phyloP scores from a whole-genome alignment of 192 early-diverging fungal species.

The Haplosporangium gracile region DNA sequence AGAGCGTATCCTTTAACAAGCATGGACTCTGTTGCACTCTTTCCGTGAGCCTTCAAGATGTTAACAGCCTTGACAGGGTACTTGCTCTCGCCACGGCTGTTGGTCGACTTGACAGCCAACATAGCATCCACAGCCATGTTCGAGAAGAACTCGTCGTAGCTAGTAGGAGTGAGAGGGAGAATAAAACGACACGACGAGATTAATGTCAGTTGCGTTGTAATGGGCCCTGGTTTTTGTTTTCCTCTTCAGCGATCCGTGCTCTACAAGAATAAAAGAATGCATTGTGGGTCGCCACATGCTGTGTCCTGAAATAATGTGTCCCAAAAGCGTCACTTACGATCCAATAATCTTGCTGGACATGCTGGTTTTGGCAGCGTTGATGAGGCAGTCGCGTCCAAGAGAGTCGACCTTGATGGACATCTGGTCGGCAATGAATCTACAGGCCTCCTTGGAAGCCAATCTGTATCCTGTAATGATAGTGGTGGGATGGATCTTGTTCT shows the following conservation, averaged over 20 bases:
- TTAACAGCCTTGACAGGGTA: conserved; percentile 99
- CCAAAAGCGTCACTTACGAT: conserved; percentile 68
- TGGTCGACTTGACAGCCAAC: conserved; percentile 91
- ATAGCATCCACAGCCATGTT: conserved; percentile 95
- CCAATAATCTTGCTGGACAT: conserved; percentile 99
- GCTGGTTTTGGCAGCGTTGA: conserved; percentile 98
- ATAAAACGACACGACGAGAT: background rate
- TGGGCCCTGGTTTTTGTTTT: background rate
- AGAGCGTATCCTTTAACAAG: conserved; percentile 96
- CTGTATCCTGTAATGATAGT: conserved; percentile 98
- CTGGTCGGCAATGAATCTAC: conserved; percentile 97
- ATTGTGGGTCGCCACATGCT: background rate
- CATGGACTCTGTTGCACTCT: conserved; percentile 86
- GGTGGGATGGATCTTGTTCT: conserved; percentile 99
- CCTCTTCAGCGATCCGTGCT: background rate
- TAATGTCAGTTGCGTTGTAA: background rate
- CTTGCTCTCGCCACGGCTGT: conserved; percentile 85
- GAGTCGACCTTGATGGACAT: conserved; percentile 95
- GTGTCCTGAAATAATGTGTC: background rate
- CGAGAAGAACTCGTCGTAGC: conserved; percentile 96
- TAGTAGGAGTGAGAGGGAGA: conserved; percentile 27
- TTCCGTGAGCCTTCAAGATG: conserved; percentile 97
- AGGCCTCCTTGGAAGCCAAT: conserved; percentile 96
- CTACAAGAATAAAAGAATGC: background rate
- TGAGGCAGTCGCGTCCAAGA: conserved; percentile 92